Conservation (phyloP, 371 early-diverging fungal genomes). For the Syncephalastrum sp. region DNA sequence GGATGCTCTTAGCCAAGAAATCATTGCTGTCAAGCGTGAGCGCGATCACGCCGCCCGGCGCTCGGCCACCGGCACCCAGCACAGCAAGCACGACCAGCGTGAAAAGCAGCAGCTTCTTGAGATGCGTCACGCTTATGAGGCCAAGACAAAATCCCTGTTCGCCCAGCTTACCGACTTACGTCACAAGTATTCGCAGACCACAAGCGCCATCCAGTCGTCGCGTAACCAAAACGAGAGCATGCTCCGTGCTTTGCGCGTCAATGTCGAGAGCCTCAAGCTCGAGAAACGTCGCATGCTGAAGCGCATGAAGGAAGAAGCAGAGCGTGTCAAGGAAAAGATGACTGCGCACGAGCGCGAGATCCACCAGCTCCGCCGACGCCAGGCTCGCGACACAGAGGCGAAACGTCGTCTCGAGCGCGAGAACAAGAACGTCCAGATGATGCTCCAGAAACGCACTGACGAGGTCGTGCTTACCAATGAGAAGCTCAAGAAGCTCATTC, state of each 20-base stretch:
- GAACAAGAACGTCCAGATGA: slow-evolving; percentile 56
- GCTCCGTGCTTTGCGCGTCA: slow-evolving; percentile 48
- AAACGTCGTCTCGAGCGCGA: slow-evolving; percentile 69
- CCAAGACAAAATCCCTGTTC: slow-evolving; percentile 66
- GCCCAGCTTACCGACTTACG: slow-evolving; percentile 60
- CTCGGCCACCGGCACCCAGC: slow-evolving; percentile 32
- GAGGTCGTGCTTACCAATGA: slow-evolving; percentile 56
- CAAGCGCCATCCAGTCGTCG: slow-evolving; percentile 51
- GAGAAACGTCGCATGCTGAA: slow-evolving; percentile 81
- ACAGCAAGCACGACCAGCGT: slow-evolving; percentile 25
- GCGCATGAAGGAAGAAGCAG: slow-evolving; percentile 74
- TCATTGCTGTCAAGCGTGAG: slow-evolving; percentile 62
- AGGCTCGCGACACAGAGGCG: slow-evolving; percentile 60
- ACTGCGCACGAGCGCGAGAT: slow-evolving; percentile 70
- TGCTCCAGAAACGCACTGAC: slow-evolving; percentile 51
- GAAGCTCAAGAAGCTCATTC: slow-evolving; percentile 49
- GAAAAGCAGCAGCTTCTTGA: slow-evolving; percentile 29
- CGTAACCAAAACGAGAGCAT: slow-evolving; percentile 55
- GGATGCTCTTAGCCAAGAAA: slow-evolving; percentile 36
- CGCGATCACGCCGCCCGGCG: slow-evolving; percentile 54
- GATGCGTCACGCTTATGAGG: slow-evolving; percentile 57
- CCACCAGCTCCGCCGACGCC: slow-evolving; percentile 64
- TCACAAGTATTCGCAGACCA: slow-evolving; percentile 56
- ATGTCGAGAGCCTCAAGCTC: slow-evolving; percentile 61
- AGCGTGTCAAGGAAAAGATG: slow-evolving; percentile 63